These are phyloP conservation scores for Murraya koenigii DNA, from an alignment of 345 rosid species.

Conservation along the genomic window DNA sequence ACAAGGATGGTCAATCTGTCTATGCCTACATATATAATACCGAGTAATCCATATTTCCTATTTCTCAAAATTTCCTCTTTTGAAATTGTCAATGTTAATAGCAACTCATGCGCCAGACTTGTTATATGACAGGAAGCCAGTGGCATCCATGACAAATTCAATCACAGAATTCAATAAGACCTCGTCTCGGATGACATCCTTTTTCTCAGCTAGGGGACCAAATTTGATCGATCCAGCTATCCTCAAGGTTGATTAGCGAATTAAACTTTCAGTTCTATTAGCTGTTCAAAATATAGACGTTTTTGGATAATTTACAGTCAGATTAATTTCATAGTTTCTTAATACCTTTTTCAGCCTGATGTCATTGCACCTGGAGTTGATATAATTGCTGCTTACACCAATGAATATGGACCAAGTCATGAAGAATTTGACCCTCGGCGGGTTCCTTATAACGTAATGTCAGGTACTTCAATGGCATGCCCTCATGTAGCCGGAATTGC, in stretches of 20 bases:
- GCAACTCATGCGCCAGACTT: no score
- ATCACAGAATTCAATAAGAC: conserved; percentile 10
- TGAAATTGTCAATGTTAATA: no score
- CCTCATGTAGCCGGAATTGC: conserved; percentile 54
- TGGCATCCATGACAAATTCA: conserved; percentile 18
- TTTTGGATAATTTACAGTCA: neutral
- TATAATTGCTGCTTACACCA: conserved; percentile 42
- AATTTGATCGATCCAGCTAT: conserved; percentile 30
- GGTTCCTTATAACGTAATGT: conserved; percentile 21
- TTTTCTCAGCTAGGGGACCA: conserved; percentile 42
- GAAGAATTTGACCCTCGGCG: conserved; percentile 13
- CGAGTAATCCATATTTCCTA: no score
- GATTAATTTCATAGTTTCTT: no score
- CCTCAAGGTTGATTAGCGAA: conserved; percentile 33
- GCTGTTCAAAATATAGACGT: neutral
- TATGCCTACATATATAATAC: no score
- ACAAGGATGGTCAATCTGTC: neutral
- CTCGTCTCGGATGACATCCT: conserved; percentile 28
- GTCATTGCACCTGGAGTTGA: conserved; percentile 54
- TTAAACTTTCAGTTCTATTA: neutral
- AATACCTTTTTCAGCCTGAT: conserved; percentile 41
- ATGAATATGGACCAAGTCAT: conserved; percentile 20
- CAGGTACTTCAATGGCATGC: conserved; percentile 64
- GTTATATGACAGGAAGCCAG: conserved; percentile 25
- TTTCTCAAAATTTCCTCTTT: no score